Conservation (phyloP, 2,329 filamentous ascomycete species). For the Colletotrichum viniferum region DNA sequence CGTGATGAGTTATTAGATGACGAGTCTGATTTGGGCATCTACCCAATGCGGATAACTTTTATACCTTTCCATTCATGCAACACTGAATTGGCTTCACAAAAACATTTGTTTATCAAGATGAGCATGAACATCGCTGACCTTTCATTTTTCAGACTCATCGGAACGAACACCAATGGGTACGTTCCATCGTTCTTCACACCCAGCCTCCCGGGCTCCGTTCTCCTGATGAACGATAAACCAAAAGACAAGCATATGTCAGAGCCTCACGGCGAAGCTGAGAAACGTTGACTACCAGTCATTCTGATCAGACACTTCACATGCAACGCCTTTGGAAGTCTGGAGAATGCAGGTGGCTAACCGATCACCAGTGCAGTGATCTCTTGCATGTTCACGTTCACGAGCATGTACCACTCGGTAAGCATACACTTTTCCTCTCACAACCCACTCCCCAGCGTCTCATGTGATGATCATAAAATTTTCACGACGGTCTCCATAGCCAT, state of each 20-base stretch:
- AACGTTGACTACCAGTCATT: conserved; percentile 21
- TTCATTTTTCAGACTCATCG: not conserved
- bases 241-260: conserved; percentile 28
- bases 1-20: conserved; percentile 61
- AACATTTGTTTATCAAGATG: not conserved
- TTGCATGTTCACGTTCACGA: not conserved
- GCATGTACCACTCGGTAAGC: not conserved
- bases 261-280: conserved; percentile 26
- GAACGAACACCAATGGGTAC: not conserved
- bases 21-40: conserved; percentile 66
- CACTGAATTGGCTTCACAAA: conserved; percentile 40
- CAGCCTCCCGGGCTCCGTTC: conserved; percentile 14
- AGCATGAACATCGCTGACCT: conserved; percentile 15
- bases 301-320: conserved; percentile 18
- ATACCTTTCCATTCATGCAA: conserved; percentile 64
- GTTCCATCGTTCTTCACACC: not conserved
- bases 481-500: conserved; percentile 26
- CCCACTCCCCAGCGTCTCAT: not conserved
- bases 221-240: conserved; percentile 25
- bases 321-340: not conserved
- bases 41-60: conserved; percentile 62
- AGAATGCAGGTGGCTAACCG: not conserved
- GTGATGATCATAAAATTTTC: conserved; percentile 25
- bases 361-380: not conserved
- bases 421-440: not conserved